Evolutionary conservation across 2,329 filamentous ascomycete genomes (phyloP), one percentile per base, ranked within the genome.

Genomic region (Scytalidium lignicola): DNA sequence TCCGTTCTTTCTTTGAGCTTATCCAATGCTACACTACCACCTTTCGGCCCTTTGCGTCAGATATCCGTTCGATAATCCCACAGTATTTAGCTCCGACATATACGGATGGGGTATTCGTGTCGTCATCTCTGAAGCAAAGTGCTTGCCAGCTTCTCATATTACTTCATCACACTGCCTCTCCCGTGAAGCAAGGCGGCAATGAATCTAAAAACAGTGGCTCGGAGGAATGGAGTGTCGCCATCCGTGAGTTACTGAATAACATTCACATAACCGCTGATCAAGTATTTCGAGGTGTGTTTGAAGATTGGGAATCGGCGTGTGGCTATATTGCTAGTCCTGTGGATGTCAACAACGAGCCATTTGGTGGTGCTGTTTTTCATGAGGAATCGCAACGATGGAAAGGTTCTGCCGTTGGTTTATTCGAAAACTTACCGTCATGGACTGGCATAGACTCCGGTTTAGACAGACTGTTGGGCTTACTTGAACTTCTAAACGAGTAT

Each of bases 1-100:
- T 91, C 32, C 80, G 86, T 54, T 82, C 87, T 44, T 83, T 96
- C 52, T 73, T 79, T 26, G 76, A 82, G 41, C 72, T 96, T 28
- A 71, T 95, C 26, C 85, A 87, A n/a, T 78, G 85, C 46, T 91
- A 95, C 66, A 85, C 89, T 23, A 88, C 90, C 6, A 88, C 88
- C 26, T 86, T 95, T 66, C 85, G 92, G 12, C 86, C 89, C 1
- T 88, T 85, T 62, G 76, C 80, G 51, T 74, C 78, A 32, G 86
- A 90, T 56, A 77, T 95, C 41, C 81, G 78, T 48, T 70, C 76
- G 12, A 73, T 86, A 18, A 69, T 85, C 40, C 73, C 77, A 42
- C 68, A 69, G 5, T 80, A 84, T 55, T 66, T 92, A 47, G 82
- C 83, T 2, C 83, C 85, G 2, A 86, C 85, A 3, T 73, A 74